phyloP scores from a whole-genome alignment of 2,329 filamentous ascomycete species.

The Cylindrodendrum hubeiense region DNA sequence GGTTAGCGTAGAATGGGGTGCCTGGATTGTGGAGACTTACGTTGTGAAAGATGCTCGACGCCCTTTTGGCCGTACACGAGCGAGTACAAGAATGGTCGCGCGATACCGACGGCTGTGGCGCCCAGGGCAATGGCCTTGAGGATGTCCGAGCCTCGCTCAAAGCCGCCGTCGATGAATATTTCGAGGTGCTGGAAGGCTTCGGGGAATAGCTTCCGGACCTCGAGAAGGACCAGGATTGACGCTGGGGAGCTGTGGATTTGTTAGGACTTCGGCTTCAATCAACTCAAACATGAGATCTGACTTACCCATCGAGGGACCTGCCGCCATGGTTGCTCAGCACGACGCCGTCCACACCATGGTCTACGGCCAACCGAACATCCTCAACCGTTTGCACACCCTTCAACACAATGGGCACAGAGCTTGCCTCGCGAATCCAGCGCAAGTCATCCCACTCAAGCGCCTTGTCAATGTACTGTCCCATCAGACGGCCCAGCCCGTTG shows the following conservation, averaged over 20 bases:
- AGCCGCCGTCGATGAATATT: constrained; percentile 66
- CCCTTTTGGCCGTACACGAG: constrained; percentile 67
- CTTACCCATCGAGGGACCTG: constrained; percentile 63
- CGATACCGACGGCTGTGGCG: constrained; percentile 66
- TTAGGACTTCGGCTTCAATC: not conserved
- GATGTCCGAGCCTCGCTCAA: constrained; percentile 65
- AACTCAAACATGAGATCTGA: not conserved
- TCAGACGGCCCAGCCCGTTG: constrained; percentile 64
- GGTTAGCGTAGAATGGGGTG: not conserved
- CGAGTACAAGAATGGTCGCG: constrained; percentile 65
- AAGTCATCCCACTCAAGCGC: constrained; percentile 65
- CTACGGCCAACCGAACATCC: constrained; percentile 64
- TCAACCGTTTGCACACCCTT: constrained; percentile 69
- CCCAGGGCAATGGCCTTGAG: constrained; percentile 66
- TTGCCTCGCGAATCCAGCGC: constrained; percentile 61
- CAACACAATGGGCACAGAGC: constrained; percentile 63
- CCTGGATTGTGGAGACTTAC: constrained; percentile 52
- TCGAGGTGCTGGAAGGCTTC: constrained; percentile 63
- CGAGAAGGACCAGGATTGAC: constrained; percentile 63
- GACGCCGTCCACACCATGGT: constrained; percentile 65
- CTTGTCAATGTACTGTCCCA: constrained; percentile 64
- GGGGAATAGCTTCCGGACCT: constrained; percentile 62
- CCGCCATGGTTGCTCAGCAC: constrained; percentile 71
- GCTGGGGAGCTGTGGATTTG: constrained; percentile 49
- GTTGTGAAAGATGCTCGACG: constrained; percentile 65